Conservation (phyloP, 2,329 filamentous ascomycete genomes). For the Huntiella decipiens region DNA sequence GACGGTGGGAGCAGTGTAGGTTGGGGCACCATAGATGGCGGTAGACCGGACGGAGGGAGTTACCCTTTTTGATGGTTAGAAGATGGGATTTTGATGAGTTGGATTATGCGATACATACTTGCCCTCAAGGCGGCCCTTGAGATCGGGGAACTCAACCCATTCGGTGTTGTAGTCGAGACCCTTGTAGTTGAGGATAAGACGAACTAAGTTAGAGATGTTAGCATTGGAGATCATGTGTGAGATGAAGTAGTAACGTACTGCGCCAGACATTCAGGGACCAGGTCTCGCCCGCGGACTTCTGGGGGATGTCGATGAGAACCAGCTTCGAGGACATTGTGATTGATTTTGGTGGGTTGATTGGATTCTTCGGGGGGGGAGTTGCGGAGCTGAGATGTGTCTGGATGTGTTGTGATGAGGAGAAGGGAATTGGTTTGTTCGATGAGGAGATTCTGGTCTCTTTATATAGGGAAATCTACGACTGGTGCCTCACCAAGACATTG, state of each 20-base stretch:
- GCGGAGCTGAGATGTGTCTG: no score
- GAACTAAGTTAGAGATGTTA: slow-evolving; percentile 24
- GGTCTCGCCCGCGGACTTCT: slow-evolving; percentile 23
- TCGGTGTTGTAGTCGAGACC: slow-evolving; percentile 45
- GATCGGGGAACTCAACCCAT: slow-evolving; percentile 51
- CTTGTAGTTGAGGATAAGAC: slow-evolving; percentile 50
- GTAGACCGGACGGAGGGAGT: slow-evolving; percentile 20
- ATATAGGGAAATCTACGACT: no score
- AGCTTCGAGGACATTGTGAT: slow-evolving; percentile 19
- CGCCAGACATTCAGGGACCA: slow-evolving; percentile 60
- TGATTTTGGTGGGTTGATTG: background rate
- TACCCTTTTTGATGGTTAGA: slow-evolving; percentile 17
- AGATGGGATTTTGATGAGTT: background rate
- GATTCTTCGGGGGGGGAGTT: no score
- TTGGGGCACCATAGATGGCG: slow-evolving; percentile 13
- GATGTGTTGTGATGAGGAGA: no score
- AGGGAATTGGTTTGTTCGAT: no score
- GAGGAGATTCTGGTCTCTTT: no score
- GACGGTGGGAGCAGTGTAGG: slow-evolving; percentile 38
- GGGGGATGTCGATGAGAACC: slow-evolving; percentile 44
- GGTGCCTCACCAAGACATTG: no score
- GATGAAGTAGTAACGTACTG: slow-evolving; percentile 23
- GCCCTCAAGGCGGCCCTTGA: slow-evolving; percentile 34
- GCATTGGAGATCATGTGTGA: no score
- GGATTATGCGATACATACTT: slow-evolving; percentile 24